Evolutionary conservation across 2,329 filamentous ascomycete species (phyloP), one percentile per base, ranked within the genome.

Genomic region (Didymellaceae sp.): DNA sequence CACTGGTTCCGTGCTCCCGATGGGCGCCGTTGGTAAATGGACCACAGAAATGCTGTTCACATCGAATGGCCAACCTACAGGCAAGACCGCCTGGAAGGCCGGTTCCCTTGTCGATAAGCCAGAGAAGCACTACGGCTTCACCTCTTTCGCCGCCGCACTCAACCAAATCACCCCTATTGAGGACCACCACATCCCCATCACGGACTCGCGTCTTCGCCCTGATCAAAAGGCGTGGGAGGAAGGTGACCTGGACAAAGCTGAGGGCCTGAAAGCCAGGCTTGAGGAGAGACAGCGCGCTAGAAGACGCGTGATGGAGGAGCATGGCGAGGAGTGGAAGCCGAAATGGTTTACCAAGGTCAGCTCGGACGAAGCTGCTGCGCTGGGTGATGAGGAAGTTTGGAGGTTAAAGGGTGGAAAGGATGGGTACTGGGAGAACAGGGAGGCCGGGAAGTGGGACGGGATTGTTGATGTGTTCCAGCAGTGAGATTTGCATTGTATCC

Each of bases 371-470:
- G 71, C 64, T 17, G 66, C 59, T 2, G 52, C 59, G 8, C 49
- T 71, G 30, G 74, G 68, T 0, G 71, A 66, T 7, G 77, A 79
- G 54, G 78, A 80, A 59, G 68, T 78, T n/a, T 81, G 78, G 78
- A 63, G 85, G 64, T 73, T 96, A 57, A 94, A 87, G 77, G 79
- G 79, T 2, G 91, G 91, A 16, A 91, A 88, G 74, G 91, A 95
- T 14, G 87, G 90, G 7, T 99, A 99, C 75, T 99, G 94, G 94
- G 92, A 96, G 68, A 87, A 90, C 74, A 83, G 93, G 54, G 81
- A 79, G 2, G 83, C 77, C 57, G 86, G 86, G 1, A 78, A 78
- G 47, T 96, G 90, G 90, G 73, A 73, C 7, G 79, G 77, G 6
- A 77, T 86, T 31, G 72, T 78, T 49, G 76, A 81, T 45, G 80